These are phyloP conservation scores for Lachancea meyersii DNA, from an alignment of 805 yeast species.

Conservation along the genomic window DNA sequence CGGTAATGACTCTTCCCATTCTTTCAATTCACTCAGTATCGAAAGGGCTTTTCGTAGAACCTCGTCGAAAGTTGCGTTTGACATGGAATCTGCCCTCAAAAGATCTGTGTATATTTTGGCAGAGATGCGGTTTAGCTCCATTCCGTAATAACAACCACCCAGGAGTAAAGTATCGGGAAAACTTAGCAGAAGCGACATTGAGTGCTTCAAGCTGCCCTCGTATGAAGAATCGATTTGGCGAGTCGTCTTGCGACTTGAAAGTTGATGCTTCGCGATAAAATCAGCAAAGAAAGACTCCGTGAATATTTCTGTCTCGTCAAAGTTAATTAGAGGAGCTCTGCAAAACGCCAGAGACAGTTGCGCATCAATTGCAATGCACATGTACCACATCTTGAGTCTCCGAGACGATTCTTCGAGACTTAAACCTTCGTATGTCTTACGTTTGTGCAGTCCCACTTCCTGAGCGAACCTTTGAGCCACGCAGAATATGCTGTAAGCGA, in stretches of 20 bases:
- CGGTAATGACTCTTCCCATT: slow-evolving; percentile 23
- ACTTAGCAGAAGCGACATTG: slow-evolving; percentile 15
- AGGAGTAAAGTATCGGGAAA: slow-evolving; percentile 19
- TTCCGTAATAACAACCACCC: slow-evolving; percentile 18
- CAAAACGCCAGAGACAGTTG: slow-evolving; percentile 19
- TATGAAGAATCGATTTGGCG: not conserved
- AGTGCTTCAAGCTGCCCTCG: slow-evolving; percentile 11
- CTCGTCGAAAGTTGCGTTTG: slow-evolving; percentile 20
- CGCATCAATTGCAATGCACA: slow-evolving; percentile 30
- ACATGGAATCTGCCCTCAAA: slow-evolving; percentile 18
- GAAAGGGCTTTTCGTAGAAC: slow-evolving; percentile 16
- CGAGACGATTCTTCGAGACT: slow-evolving; percentile 33
- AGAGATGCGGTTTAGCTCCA: slow-evolving; percentile 16
- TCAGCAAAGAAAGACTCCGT: slow-evolving; percentile 20
- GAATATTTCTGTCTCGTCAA: slow-evolving; percentile 20
- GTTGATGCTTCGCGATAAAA: slow-evolving; percentile 14
- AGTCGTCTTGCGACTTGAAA: not conserved
- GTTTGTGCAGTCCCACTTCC: slow-evolving; percentile 51
- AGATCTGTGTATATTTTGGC: slow-evolving; percentile 15
- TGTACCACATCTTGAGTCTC: slow-evolving; percentile 45
- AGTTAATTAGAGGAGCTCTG: slow-evolving; percentile 20
- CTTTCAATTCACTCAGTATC: slow-evolving; percentile 14
- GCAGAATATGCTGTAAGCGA: slow-evolving; percentile 38
- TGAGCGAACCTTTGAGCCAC: slow-evolving; percentile 49
- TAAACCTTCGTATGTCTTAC: slow-evolving; percentile 38